Evolutionary conservation across 2,329 filamentous ascomycete genomes (phyloP).

Genomic region (Fusarium xylarioides): DNA sequence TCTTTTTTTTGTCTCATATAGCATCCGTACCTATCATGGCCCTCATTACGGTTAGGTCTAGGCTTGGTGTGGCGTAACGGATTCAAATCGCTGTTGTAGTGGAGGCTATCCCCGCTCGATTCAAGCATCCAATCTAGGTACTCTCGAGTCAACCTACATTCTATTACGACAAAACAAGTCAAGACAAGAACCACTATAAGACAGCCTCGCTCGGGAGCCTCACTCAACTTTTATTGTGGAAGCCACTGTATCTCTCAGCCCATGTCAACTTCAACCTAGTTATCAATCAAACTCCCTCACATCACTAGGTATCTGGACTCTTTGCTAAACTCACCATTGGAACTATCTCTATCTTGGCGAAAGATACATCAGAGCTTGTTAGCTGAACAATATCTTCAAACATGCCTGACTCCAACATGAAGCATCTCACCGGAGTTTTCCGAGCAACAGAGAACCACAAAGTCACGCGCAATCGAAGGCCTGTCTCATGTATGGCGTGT

Average conservation of each 20-base stretch:
- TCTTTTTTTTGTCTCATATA: not conserved
- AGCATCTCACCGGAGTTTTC: slow-evolving; percentile 48
- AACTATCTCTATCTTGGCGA: not conserved
- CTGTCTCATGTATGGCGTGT: slow-evolving; percentile 54
- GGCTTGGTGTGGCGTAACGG: not conserved
- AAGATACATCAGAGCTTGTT: not conserved
- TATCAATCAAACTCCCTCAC: not conserved
- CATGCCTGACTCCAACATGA: slow-evolving; percentile 39
- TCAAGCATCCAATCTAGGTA: not conserved
- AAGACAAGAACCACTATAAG: not conserved
- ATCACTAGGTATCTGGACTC: not conserved
- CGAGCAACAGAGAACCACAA: slow-evolving; percentile 47
- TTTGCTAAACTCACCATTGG: not conserved
- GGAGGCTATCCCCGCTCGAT: not conserved
- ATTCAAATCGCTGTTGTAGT: not conserved
- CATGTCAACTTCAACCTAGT: not conserved
- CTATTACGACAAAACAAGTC: not conserved
- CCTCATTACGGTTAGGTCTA: not conserved
- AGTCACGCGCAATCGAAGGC: slow-evolving; percentile 52
- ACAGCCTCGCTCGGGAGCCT: not conserved
- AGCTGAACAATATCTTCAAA: not conserved
- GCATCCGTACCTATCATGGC: not conserved
- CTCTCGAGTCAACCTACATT: not conserved
- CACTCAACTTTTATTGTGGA: not conserved
- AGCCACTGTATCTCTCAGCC: not conserved